A percentile compares a stretch with the other conserved stretches of the same genome.
These are phyloP conservation scores for Colletotrichum liaoningense DNA, from an alignment of 2,329 filamentous ascomycete species.

Conservation along the genomic window DNA sequence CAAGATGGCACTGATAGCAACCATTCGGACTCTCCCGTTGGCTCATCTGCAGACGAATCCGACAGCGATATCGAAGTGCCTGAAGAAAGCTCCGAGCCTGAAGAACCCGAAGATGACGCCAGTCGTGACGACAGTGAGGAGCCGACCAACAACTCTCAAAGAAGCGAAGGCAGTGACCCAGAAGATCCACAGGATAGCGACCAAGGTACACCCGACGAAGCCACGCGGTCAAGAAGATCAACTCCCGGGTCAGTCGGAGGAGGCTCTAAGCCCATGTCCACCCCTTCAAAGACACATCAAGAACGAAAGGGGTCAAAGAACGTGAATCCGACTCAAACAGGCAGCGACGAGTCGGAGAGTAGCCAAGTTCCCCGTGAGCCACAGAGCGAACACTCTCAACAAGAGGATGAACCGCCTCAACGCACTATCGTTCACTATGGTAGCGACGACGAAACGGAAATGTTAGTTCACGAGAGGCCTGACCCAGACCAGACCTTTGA, in stretches of 20 bases:
- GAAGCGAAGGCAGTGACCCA: neutral
- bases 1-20: neutral
- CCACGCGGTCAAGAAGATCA: neutral
- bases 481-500: neutral
- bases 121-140: neutral
- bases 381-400: neutral
- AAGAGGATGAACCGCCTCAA: neutral
- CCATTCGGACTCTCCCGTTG: neutral
- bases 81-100: neutral
- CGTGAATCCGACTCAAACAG: neutral
- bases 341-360: too few species aligned
- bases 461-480: neutral
- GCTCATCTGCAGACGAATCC: too few species aligned
- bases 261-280: neutral
- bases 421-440: neutral
- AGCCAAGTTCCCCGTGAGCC: neutral
- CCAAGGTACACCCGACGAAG: neutral
- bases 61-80: neutral
- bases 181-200: neutral
- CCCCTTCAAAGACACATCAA: neutral
- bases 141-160: neutral
- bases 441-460: neutral
- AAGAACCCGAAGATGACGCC: neutral
- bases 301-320: neutral
- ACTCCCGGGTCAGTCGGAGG: neutral